Percentiles rank a stretch among this genome's conserved stretches.
These are phyloP conservation scores for Penstemon newberryi DNA, from an alignment of 257 asterid genomes.

Conservation along the genomic window DNA sequence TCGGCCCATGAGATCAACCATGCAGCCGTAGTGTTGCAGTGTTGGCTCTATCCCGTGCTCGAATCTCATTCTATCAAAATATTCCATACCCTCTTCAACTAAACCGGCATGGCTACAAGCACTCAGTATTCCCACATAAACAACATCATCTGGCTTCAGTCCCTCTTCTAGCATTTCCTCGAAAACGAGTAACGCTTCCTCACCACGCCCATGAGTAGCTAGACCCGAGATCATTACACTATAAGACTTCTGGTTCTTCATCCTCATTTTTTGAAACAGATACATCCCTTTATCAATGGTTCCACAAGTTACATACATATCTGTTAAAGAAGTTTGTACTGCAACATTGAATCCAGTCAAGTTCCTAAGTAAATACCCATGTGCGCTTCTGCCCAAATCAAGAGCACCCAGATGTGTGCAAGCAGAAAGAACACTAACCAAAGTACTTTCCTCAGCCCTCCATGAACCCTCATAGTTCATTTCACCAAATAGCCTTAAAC, in stretches of 20 bases:
- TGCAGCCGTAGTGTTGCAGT: slow-evolving; percentile 76
- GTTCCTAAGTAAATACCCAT: slow-evolving; percentile 62
- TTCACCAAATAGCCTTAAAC: slow-evolving; percentile 45
- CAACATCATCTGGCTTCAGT: slow-evolving; percentile 62
- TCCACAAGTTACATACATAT: slow-evolving; percentile 78
- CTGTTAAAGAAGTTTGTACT: slow-evolving; percentile 58
- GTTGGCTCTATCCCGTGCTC: slow-evolving; percentile 56
- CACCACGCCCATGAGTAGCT: slow-evolving; percentile 59
- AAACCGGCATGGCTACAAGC: slow-evolving; percentile 69
- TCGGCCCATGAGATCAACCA: slow-evolving; percentile 74
- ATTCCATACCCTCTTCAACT: slow-evolving; percentile 51
- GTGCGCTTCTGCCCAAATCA: slow-evolving; percentile 56
- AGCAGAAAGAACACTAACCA: slow-evolving; percentile 74
- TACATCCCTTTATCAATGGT: slow-evolving; percentile 54
- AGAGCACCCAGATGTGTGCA: slow-evolving; percentile 63
- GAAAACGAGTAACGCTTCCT: slow-evolving; percentile 55
- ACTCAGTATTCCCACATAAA: slow-evolving; percentile 64
- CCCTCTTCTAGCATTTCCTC: slow-evolving; percentile 59
- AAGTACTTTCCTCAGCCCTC: slow-evolving; percentile 75
- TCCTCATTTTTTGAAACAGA: slow-evolving; percentile 45
- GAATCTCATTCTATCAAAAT: slow-evolving; percentile 51
- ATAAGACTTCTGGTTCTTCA: slow-evolving; percentile 57
- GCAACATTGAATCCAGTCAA: slow-evolving; percentile 64
- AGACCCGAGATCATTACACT: slow-evolving; percentile 69
- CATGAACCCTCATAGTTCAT: slow-evolving; percentile 53